Percentiles rank a stretch among this genome's conserved stretches.
Evolutionary conservation across 306 rosid species (phyloP).

Genomic region (Prunus padus): DNA sequence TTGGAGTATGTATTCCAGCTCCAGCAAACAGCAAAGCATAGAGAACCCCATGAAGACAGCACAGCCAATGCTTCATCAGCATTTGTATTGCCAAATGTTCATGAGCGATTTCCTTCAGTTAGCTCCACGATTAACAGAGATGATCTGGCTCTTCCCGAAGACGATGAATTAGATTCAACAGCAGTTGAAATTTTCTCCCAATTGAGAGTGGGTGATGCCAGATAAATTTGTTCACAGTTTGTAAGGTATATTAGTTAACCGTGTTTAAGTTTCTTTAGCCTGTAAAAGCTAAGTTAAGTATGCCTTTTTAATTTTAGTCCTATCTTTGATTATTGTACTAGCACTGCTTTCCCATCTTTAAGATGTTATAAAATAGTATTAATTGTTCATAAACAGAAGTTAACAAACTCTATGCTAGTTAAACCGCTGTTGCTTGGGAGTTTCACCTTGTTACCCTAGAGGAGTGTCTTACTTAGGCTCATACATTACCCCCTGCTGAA

Average conservation of each 20-base stretch:
- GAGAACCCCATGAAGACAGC: conserved; percentile 48
- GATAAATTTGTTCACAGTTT: background rate
- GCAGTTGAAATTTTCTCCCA: conserved; percentile 33
- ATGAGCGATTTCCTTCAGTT: conserved; percentile 26
- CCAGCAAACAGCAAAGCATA: conserved; percentile 33
- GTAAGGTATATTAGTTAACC: background rate
- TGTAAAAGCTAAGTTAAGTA: background rate
- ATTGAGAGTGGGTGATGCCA: conserved; percentile 28
- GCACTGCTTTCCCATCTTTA: background rate
- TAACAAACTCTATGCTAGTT: background rate
- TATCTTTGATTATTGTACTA: background rate
- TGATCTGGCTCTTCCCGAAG: background rate
- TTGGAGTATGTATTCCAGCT: conserved; percentile 56
- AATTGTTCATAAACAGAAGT: too few relatives aligned
- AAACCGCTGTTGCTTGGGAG: background rate
- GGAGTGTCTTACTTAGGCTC: background rate
- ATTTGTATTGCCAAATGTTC: conserved; percentile 18
- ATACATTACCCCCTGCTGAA: too few relatives aligned
- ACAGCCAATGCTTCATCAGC: conserved; percentile 26
- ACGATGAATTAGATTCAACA: background rate
- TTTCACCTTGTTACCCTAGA: background rate
- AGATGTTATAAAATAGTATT: background rate
- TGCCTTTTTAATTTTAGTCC: background rate
- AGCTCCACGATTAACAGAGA: conserved; percentile 18
- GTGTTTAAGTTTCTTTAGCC: background rate